These are phyloP conservation scores for Nothopassalora personata DNA, from an alignment of 2,329 filamentous ascomycete genomes.

Conservation along the genomic window DNA sequence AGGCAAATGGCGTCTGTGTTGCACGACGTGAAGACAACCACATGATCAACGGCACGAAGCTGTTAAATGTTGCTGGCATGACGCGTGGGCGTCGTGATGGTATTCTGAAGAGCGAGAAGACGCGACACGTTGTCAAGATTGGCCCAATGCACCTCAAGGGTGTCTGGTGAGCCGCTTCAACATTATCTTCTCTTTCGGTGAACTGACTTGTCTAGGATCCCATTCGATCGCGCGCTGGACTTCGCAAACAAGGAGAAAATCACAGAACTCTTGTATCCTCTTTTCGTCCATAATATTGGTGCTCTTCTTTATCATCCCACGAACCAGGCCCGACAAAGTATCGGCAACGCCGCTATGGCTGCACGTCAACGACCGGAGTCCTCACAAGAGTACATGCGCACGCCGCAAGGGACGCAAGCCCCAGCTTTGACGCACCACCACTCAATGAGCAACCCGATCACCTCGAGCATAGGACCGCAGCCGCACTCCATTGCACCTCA, in stretches of 20 bases:
- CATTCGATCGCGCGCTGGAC: slow-evolving; percentile 92
- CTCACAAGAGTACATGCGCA: slow-evolving; percentile 54
- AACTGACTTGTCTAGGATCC: slow-evolving; percentile 62
- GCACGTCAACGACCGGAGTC: slow-evolving; percentile 60
- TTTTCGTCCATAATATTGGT: slow-evolving; percentile 97
- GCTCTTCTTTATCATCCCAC: slow-evolving; percentile 88
- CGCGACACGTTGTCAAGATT: slow-evolving; percentile 95
- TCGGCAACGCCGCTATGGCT: slow-evolving; percentile 57
- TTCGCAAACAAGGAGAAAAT: slow-evolving; percentile 99
- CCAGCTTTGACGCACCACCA: slow-evolving; percentile 69
- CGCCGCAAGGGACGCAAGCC: slow-evolving; percentile 53
- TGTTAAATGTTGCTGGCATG: slow-evolving; percentile 97
- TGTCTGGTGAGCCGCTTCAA: slow-evolving; percentile 64
- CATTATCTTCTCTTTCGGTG: neutral
- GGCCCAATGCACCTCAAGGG: slow-evolving; percentile 98
- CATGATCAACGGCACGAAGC: slow-evolving; percentile 98
- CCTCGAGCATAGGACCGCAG: slow-evolving; percentile 60
- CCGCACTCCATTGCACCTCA: slow-evolving; percentile 59
- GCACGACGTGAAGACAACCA: slow-evolving; percentile 94
- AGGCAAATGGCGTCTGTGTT: slow-evolving; percentile 92
- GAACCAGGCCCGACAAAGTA: slow-evolving; percentile 72
- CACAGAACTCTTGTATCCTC: slow-evolving; percentile 85
- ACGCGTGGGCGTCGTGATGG: slow-evolving; percentile 91
- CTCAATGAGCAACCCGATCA: slow-evolving; percentile 58
- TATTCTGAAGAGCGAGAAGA: slow-evolving; percentile 96